Conservation (phyloP, 192 early-diverging fungal genomes). For the Coemansia sp. region DNA sequence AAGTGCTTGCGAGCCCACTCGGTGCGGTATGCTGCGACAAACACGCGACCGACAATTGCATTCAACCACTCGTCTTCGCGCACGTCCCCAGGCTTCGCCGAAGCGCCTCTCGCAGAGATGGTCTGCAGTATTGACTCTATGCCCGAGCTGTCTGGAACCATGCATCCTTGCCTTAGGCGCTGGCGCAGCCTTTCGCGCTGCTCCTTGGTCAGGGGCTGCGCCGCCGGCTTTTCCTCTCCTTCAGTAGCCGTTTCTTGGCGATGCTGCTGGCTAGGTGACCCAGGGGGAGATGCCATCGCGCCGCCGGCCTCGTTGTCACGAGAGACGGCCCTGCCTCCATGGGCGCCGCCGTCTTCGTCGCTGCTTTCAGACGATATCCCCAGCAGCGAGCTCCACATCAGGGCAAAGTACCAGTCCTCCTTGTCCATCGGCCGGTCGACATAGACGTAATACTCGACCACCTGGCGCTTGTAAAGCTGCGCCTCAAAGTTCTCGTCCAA, state of each 20-base stretch:
- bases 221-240: neutral
- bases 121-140: constrained; percentile 34
- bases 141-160: constrained; percentile 36
- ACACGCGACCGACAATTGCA: constrained; percentile 75
- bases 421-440: constrained; percentile 67
- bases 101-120: constrained; percentile 35
- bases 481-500: constrained; percentile 17
- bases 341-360: constrained; percentile 3
- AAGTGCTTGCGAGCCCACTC: constrained; percentile 60
- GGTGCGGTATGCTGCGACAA: constrained; percentile 67
- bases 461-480: constrained; percentile 24
- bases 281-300: neutral
- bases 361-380: constrained; percentile 26
- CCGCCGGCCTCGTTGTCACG: neutral
- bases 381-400: constrained; percentile 62
- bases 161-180: constrained; percentile 32
- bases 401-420: constrained; percentile 87
- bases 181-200: constrained; percentile 28
- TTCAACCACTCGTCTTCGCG: constrained; percentile 77
- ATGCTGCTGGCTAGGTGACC: constrained; percentile 3
- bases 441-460: constrained; percentile 57
- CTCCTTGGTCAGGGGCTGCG: constrained; percentile 9
- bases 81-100: constrained; percentile 30
- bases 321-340: neutral
- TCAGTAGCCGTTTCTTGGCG: neutral